Evolutionary conservation across 169 alveolate genomes (phyloP), one percentile per base, ranked within the genome.

Genomic region (Plasmodium coatneyi): DNA sequence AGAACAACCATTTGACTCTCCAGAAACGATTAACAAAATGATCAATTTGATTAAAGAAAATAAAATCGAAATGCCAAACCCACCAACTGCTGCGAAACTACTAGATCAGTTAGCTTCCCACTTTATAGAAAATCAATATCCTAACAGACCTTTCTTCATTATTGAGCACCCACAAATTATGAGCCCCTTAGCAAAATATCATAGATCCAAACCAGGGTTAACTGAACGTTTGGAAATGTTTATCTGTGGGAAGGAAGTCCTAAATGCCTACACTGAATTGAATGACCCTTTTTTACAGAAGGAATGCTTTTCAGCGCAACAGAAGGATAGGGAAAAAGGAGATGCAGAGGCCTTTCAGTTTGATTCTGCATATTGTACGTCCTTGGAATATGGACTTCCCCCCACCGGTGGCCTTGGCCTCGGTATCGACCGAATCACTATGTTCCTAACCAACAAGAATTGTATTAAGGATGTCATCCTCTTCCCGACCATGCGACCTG

Each of bases 161-260:
- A 98, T 97, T 60, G 99, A 99, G 92, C 99, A 98, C 87, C 99
- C 99, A 39, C 99, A 98, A 97, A 97, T 99, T 87, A 99, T 99
- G 99, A 97, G 99, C 82, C 99, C 99, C 9, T 98, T 99, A 79
- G 99, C 99, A 56, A 99, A 99, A 97, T 99, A 98, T 98, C 99
- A 98, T 92, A 96, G 99, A 95, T 79, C 96, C 16, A 97, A 97
- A 92, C 97, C 98, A 16, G 98, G 98, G 36, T 94, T 98, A 80
- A 98, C 99, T 52, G 99, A 99, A 97, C 97, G 99, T 80, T 99
- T 99, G 92, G 99, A 99, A 97, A 97, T 98, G 82, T 99, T 99
- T 96, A 95, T 98, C 46, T 97, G 98, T 94, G 99, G 99, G 34
- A 98, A 98, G 95, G 99, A 99, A 94, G 94, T 99, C 14, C 97